A percentile compares a stretch with the other conserved stretches of the same genome.
Evolutionary conservation across 1,284 basidiomycete species (phyloP).

Genomic region (Cryptococcus sp.): DNA sequence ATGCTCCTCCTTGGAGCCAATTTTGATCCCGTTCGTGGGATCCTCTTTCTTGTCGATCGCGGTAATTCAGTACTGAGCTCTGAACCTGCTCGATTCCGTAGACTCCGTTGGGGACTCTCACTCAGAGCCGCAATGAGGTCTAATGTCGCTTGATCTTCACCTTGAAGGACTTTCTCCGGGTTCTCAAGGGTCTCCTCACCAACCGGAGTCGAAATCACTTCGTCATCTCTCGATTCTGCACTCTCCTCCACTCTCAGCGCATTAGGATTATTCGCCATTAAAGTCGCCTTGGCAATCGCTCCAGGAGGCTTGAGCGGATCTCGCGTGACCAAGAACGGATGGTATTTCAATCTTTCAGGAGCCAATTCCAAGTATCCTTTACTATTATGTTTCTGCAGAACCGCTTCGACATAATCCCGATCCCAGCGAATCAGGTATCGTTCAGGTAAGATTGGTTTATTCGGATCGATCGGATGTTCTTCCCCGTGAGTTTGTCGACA

Average conservation of each 20-base stretch:
- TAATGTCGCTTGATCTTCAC: conserved; percentile 35
- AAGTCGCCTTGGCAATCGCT: conserved; percentile 13
- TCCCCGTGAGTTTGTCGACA: conserved; percentile 4
- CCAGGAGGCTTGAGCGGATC: conserved; percentile 12
- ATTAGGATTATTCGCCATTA: conserved; percentile 6
- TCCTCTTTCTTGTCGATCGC: not conserved
- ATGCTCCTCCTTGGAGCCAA: not conserved
- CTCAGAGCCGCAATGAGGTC: conserved; percentile 30
- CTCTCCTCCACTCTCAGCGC: not conserved
- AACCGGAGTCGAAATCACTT: conserved; percentile 1
- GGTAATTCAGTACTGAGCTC: not conserved
- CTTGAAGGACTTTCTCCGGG: conserved; percentile 11
- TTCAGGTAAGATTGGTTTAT: conserved; percentile 55
- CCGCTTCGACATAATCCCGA: conserved; percentile 68
- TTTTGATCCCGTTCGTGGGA: not conserved
- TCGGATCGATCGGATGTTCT: conserved; percentile 13
- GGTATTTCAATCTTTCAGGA: conserved; percentile 89
- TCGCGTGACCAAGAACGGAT: conserved; percentile 70
- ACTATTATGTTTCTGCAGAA: conserved; percentile 65
- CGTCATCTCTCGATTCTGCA: not conserved
- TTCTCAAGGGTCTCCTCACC: not conserved
- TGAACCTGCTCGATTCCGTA: conserved; percentile 23
- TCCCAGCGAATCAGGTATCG: conserved; percentile 73
- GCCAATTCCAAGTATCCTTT: conserved; percentile 78
- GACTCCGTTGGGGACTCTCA: conserved; percentile 17